Base-by-base conservation (phyloP, 495 filamentous ascomycete genomes). In the Penicillium subrubescens region DNA sequence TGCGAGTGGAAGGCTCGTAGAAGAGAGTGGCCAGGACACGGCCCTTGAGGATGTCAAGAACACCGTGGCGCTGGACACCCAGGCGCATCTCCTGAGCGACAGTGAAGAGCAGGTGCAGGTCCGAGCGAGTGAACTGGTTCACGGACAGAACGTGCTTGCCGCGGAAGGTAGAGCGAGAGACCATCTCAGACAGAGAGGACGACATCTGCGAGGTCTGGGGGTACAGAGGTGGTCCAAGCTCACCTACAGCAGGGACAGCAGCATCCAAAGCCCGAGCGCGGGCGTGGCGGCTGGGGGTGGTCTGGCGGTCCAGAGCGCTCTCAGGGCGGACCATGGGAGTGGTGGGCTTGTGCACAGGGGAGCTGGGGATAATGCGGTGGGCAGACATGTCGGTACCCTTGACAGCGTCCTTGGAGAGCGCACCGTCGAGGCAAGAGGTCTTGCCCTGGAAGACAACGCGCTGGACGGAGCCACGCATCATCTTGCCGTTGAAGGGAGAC, bases 71-170 rank as follows among this genome's bases (percentile, higher is more conserved):
- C 75, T 97, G 88, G 25, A 97, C 95, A 55, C 92, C 94, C 19
- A 97, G 84, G 19, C 93, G 89, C 92, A 98, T 97, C 77, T 98
- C 95, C 72, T 96, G 90, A 1, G 95, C 96, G 46, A 99, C 92
- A 21, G 92, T 93, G 84, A 99, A 98, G 48, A 99, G 88, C 52
- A 93, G 81, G 75, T 97, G 95, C 44, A 99, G 82, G 67, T 99
- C 93, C 31, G 88, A 81, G 21, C 93, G 89, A 52, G 79, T 87
- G 83, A 97, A 97, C 75, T 96, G 90, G 69, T 89, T 89, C 60
- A 97, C 95, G 21, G 93, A 97, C 25, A 97, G 76, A 34, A 99
- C 89, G 71, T 97, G 90, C 61, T 90, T 85, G 62, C 88, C 84
- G 74, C 92, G 96, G 84, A 98, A 97, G 2, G 88, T 83, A 19